Evolutionary conservation across 2,329 filamentous ascomycete species (phyloP), one percentile per base, ranked within the genome.

Genomic region (Periconia sp.): DNA sequence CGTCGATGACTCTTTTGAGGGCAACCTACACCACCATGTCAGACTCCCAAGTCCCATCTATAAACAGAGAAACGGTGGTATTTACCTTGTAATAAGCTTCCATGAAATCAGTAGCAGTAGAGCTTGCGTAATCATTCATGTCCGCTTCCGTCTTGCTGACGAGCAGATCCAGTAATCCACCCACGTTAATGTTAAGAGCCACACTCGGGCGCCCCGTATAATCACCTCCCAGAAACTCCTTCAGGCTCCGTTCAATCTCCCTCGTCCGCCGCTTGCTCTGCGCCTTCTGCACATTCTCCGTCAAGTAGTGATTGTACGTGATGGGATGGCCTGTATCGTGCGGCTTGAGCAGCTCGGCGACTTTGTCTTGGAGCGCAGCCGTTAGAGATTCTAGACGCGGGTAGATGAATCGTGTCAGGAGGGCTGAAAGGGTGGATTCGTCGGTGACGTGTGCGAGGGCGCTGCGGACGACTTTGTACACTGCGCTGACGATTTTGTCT

Each of bases 221-320:
- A 18, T 52, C 43, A 8, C 0, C 29, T 0, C 56, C 52, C 36
- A 54, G 23, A 13, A 50, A 25, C 1, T 26, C 13, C 29, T 50
- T 39, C 7, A 64, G n/a, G 12, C 44, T 40, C 6, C 46, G 43
- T 24, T 50, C 46, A 12, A 61, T 36, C 13, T 52, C 51, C 2
- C 29, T 40, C 3, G 36, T 26, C 2, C 37, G 56, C 7, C 57
- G 43, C 26, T 39, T 36, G 10, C 33, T 26, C 32, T 64, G 55
- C 8, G 50, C 46, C 33, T 66, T 66, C 50, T 72, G 64, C 3
- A 73, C 58, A 11, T 47, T 66, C 12, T 63, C 62, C 4, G 65
- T 67, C 23, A 69, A 60, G n/a, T 64, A 61, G 26, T 69, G 68
- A 28, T 73, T 70, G 50, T 71, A 72, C 0, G 67, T 73, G 29